Base-by-base conservation (phyloP, 2,329 filamentous ascomycete species). In the Trichoderma breve region DNA sequence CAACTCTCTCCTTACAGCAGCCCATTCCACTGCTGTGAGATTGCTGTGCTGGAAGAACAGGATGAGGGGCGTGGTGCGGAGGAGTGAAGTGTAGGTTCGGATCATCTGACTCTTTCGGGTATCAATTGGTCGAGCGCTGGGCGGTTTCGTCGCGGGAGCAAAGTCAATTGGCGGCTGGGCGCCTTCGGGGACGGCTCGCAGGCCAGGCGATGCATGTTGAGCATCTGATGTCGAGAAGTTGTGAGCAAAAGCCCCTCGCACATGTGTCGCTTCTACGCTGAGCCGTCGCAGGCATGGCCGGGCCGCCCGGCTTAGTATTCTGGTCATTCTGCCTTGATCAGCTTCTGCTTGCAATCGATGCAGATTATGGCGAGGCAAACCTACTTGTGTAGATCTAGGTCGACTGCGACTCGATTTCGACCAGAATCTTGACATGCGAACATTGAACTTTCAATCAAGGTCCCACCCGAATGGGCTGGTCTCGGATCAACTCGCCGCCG, bases 31-130 rank as follows among this genome's bases (percentile, higher is more conserved):
- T 3, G 94, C 91, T 3, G 89, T 89, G 72, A 93, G 84, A 78
- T 91, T 90, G 83, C 89, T 89, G 83, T 91, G 84, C 77, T 91
- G 84, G 86, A 98, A 97, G 78, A 98, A 87, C 72, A 98, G 88
- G 76, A 97, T 91, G 73, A 98, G 83, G 53, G 95, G 94, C 12
- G 93, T 92, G 26, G 94, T 94, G 73, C 93, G 93, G 72, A 98
- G 89, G 73, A 97, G 86, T 61, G 95, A 96, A 66, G 95, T 93
- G 83, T 98, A 98, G 77, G 92, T 90, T 72, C 95, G 90, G 72
- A 90, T 86, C 73, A 98, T 87, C 83, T 99, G 96, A 18, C 94
- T 92, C 84, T 98, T 97, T 80, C 95, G 92, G 78, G 92, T 92
- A 80, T 97, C 92, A 61, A 95, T 89, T 24, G 91, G 92, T 80